Base-by-base conservation (phyloP, 352 stramenopile species). In the Pythium aristosporum region DNA sequence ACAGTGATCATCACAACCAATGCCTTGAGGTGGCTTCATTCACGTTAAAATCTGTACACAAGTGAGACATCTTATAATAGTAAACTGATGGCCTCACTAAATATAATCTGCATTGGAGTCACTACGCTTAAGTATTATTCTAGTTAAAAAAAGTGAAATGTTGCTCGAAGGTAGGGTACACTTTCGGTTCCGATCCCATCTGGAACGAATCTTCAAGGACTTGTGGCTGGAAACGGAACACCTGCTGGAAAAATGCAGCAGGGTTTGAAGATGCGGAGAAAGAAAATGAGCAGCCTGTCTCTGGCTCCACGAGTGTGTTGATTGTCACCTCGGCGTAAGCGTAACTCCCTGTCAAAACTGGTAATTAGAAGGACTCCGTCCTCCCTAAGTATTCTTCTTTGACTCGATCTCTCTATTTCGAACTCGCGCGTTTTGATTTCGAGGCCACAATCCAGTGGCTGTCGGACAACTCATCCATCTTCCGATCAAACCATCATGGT, bases 151-250 rank as follows among this genome's bases (percentile, higher is more conserved):
- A 5, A 30, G 3, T 30, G 25, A 5, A 2, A 30, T 30, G 25
- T 30, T 30, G 25, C 25, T 30, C 25, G 25, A 30, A 42, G 37
- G 37, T 42, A 16, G 4, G 37, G 37, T 49, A 59, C 39, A 49
- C 52, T 59, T 59, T 59, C 55, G 37, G 52, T 58, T 58, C 36
- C 41, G 34, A n/a, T 52, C 34, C 55, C 43, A 51, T 51, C 41
- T 61, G 55, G 43, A 44, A 42, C 28, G 55, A 61, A 61, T 61
- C 55, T 61, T 61, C 55, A 61, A 61, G 55, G 43, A 42, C 25
- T 8, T n/a, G 21, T 61, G 39, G 53, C 42, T 51, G 23, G 11
- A 49, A 18, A 53, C 15, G 16, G 30, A 18, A n/a, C 41, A 53
- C 23, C 42, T 43, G 55, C 11, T 53, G 55, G 55, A 20, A 42